A percentile compares a stretch with the other conserved stretches of the same genome.
Evolutionary conservation across 129 eudicot species (phyloP).

Genomic region (Saussurea involucrata): DNA sequence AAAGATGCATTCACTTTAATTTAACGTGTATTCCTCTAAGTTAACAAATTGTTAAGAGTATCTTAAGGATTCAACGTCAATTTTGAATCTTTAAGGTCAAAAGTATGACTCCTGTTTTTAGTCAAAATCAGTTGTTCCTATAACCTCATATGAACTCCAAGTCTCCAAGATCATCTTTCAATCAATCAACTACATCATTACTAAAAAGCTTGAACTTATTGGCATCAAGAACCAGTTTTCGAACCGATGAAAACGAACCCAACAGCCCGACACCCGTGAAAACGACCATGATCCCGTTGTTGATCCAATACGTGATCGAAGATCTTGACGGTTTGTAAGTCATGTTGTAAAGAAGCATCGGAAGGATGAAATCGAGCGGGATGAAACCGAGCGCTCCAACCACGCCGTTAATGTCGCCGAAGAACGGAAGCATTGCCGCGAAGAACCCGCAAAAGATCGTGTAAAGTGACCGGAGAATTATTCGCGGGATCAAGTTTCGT

Average conservation of each 20-base stretch:
- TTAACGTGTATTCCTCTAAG: too few species aligned
- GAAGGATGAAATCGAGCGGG: constrained; percentile 90
- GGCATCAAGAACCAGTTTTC: constrained; percentile 82
- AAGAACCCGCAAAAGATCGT: constrained; percentile 77
- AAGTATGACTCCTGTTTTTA: not conserved
- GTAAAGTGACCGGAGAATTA: constrained; percentile 74
- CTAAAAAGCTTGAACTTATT: constrained; percentile 78
- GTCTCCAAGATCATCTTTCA: not conserved
- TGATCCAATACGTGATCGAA: constrained; percentile 61
- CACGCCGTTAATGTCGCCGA: constrained; percentile 80
- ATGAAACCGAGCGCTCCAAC: constrained; percentile 90
- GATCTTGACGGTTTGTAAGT: constrained; percentile 59
- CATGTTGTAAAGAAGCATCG: constrained; percentile 95
- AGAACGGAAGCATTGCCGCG: constrained; percentile 93
- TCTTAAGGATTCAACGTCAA: too few species aligned
- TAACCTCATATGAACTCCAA: not conserved
- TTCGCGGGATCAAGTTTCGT: constrained; percentile 78
- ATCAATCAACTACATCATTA: constrained; percentile 52
- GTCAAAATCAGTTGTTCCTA: not conserved
- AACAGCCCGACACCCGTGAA: constrained; percentile 72
- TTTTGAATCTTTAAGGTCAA: too few species aligned
- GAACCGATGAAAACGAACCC: constrained; percentile 75
- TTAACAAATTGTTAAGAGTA: too few species aligned
- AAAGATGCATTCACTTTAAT: too few species aligned
- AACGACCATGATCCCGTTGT: constrained; percentile 48